Conservation (phyloP, 1,284 basidiomycete species). For the Tilletia setariae region DNA sequence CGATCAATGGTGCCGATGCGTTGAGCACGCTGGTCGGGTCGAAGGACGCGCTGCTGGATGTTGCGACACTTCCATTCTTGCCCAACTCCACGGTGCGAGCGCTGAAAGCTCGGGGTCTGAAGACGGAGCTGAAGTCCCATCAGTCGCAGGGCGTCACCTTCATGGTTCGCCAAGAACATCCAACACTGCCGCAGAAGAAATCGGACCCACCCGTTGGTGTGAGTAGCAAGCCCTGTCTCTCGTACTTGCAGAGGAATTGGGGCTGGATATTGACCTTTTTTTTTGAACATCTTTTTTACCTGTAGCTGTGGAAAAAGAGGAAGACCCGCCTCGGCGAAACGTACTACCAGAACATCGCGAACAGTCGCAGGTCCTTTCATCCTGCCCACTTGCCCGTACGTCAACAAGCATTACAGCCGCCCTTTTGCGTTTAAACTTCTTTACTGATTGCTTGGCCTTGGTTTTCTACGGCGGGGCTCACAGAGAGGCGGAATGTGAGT, state of each 20-base stretch:
- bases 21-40: constrained; percentile 3
- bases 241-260: neutral
- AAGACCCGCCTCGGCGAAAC: constrained; percentile 1
- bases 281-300: neutral
- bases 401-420: neutral
- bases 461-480: neutral
- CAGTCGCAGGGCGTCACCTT: constrained; percentile 23
- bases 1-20: constrained; percentile 4
- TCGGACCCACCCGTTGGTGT: constrained; percentile 1
- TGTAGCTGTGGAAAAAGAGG: constrained; percentile 7
- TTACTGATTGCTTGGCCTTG: neutral
- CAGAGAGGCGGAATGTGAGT: constrained; percentile 12
- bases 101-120: constrained; percentile 14
- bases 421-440: neutral
- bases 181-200: constrained; percentile 6
- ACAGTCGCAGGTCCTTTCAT: no score
- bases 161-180: constrained; percentile 26
- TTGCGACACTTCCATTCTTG: neutral
- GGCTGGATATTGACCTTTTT: neutral
- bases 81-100: neutral
- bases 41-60: constrained; percentile 6
- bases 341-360: constrained; percentile 17
- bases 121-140: constrained; percentile 21
- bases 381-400: neutral
- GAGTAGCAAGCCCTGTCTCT: neutral